A percentile compares a stretch with the other conserved stretches of the same genome.
phyloP scores from a whole-genome alignment of 225 moss, liverwort and hornwort genomes.

The Marchantia polymorpha region DNA sequence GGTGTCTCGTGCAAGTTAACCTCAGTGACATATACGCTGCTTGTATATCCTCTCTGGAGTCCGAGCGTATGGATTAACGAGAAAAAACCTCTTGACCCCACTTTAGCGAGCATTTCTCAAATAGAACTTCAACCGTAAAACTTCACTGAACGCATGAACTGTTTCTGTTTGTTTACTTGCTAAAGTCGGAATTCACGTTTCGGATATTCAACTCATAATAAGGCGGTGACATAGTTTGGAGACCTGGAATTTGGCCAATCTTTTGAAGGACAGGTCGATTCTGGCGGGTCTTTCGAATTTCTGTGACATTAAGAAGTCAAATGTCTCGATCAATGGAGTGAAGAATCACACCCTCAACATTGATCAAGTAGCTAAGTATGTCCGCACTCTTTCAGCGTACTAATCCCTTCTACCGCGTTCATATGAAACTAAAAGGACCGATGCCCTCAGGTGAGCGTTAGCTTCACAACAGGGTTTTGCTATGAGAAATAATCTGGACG shows the following conservation, averaged over 20 bases:
- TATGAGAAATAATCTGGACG: too few species aligned
- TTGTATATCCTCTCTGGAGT: too few species aligned
- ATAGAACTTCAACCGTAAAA: background rate
- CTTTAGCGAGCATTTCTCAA: too few species aligned
- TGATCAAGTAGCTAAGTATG: constrained; percentile 43
- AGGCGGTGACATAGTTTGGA: constrained; percentile 33
- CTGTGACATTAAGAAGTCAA: constrained; percentile 27
- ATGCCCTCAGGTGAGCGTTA: background rate
- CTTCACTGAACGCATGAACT: background rate
- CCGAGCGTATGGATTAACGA: too few species aligned
- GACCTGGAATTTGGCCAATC: constrained; percentile 27
- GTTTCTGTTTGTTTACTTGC: background rate
- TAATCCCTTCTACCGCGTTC: background rate
- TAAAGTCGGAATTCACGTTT: background rate
- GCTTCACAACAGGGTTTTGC: background rate
- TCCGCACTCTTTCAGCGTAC: constrained; percentile 30
- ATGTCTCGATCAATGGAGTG: constrained; percentile 31
- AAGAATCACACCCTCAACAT: constrained; percentile 38
- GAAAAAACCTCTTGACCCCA: too few species aligned
- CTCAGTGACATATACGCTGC: too few species aligned
- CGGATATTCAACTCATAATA: background rate
- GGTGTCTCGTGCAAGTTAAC: too few species aligned
- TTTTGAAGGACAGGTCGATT: constrained; percentile 38
- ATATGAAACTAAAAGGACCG: background rate
- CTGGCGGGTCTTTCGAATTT: constrained; percentile 40